Conservation (phyloP, 2,329 filamentous ascomycete genomes). For the Aspergillus clavatus region DNA sequence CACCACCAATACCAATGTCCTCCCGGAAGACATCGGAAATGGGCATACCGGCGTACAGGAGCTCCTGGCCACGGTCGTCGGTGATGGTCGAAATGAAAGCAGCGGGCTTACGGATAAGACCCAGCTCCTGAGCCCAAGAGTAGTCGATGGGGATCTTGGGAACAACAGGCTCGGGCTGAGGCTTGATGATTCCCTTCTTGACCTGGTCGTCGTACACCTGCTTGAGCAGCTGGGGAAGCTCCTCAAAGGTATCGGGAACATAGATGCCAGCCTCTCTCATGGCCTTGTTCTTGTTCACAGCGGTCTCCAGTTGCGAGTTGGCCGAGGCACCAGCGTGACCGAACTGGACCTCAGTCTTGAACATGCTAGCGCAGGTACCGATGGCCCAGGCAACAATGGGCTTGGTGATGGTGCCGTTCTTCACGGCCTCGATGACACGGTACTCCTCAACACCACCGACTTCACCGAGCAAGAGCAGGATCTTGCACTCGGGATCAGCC, state of each 20-base stretch:
- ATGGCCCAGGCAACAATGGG: constrained; percentile 99
- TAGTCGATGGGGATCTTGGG: constrained; percentile 99
- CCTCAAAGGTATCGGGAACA: constrained; percentile 95
- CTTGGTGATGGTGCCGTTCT: constrained; percentile 92
- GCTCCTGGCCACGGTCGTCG: constrained; percentile 98
- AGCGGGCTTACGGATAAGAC: constrained; percentile 98
- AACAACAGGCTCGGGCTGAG: constrained; percentile 80
- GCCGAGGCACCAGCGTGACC: constrained; percentile 97
- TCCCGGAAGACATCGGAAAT: constrained; percentile 99
- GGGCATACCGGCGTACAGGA: constrained; percentile 97
- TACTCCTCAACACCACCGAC: constrained; percentile 99
- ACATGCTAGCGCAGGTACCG: constrained; percentile 98
- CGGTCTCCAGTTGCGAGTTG: constrained; percentile 99
- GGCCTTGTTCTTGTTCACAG: constrained; percentile 89
- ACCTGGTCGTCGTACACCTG: constrained; percentile 85
- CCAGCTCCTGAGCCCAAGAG: constrained; percentile 98
- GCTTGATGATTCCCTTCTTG: constrained; percentile 76
- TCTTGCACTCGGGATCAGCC: constrained; percentile 95
- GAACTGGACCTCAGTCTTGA: constrained; percentile 99
- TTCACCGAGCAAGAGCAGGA: constrained; percentile 90
- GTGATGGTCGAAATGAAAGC: constrained; percentile 99
- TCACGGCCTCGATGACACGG: constrained; percentile 97
- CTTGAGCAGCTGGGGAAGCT: constrained; percentile 73
- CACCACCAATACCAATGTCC: constrained; percentile 98
- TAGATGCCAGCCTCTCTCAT: constrained; percentile 94